These are phyloP conservation scores for Sphenostylis stenocarpa DNA, from an alignment of 306 rosid species.

Conservation along the genomic window DNA sequence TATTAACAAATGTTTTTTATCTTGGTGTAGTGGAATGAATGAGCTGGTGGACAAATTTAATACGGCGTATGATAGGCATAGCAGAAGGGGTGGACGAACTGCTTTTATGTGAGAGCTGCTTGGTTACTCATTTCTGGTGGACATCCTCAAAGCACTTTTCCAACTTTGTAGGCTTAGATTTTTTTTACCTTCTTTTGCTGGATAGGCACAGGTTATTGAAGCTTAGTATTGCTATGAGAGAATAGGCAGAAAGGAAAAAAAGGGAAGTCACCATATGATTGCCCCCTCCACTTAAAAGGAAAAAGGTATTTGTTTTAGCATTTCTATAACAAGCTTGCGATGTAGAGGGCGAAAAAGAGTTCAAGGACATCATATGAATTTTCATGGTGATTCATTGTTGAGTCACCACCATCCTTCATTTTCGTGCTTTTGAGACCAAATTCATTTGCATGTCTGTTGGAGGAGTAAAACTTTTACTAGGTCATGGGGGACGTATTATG, in stretches of 20 bases:
- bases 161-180: conserved; percentile 12
- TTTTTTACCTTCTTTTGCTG: neutral
- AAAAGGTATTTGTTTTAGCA: neutral
- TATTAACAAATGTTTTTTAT: conserved; percentile 10
- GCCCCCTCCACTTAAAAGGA: neutral
- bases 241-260: neutral
- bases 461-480: neutral
- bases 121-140: conserved; percentile 25
- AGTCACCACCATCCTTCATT: conserved; percentile 13
- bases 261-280: conserved; percentile 16
- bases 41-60: conserved; percentile 79
- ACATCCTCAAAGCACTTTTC: conserved; percentile 23
- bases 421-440: neutral
- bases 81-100: conserved; percentile 90
- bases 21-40: conserved; percentile 47
- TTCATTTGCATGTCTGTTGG: conserved; percentile 1
- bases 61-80: conserved; percentile 92
- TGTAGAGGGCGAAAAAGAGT: conserved; percentile 20
- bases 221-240: conserved; percentile 33
- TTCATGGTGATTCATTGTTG: conserved; percentile 10
- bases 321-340: neutral
- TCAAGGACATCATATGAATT: conserved; percentile 20
- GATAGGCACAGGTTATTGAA: conserved; percentile 32
- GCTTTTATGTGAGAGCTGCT: conserved; percentile 64
- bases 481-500: neutral